Evolutionary conservation across 441 rosid species (phyloP).

Genomic region (Pelargonium fulgidum): DNA sequence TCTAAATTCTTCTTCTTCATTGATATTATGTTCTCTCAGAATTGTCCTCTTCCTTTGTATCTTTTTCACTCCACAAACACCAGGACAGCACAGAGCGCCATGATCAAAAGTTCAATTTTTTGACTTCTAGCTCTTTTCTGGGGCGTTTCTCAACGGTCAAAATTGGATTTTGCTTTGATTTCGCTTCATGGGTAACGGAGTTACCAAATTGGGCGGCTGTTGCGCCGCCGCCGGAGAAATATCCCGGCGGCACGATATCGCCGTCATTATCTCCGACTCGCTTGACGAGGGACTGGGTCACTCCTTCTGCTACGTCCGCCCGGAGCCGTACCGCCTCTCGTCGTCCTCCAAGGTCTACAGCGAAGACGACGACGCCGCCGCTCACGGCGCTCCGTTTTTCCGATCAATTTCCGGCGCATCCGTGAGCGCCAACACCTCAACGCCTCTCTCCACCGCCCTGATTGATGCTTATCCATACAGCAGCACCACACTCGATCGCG

Average conservation of each 20-base stretch:
- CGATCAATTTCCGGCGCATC: conserved; percentile 68
- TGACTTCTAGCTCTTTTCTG: not conserved
- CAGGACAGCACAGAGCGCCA: not conserved
- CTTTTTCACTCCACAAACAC: not conserved
- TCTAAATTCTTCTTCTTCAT: not conserved
- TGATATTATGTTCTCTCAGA: no score
- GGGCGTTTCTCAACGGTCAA: not conserved
- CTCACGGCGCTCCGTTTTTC: conserved; percentile 17
- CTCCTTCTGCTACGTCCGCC: conserved; percentile 52
- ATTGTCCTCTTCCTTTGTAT: no score
- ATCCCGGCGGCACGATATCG: conserved; percentile 29
- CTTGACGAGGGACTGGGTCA: conserved; percentile 42
- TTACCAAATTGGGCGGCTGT: conserved; percentile 36
- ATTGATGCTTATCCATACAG: conserved; percentile 23
- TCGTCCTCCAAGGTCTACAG: conserved; percentile 44
- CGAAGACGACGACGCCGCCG: conserved; percentile 32
- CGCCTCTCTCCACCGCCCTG: conserved; percentile 40
- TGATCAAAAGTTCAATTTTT: not conserved
- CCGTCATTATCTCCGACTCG: conserved; percentile 27
- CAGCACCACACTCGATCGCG: conserved; percentile 37
- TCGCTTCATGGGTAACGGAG: conserved; percentile 50
- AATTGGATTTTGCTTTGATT: not conserved
- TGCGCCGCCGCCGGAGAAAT: conserved; percentile 34
- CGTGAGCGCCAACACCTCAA: conserved; percentile 55
- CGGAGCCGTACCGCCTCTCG: conserved; percentile 28